Conservation (phyloP, 192 early-diverging fungal species). For the Obelidium mucronatum region DNA sequence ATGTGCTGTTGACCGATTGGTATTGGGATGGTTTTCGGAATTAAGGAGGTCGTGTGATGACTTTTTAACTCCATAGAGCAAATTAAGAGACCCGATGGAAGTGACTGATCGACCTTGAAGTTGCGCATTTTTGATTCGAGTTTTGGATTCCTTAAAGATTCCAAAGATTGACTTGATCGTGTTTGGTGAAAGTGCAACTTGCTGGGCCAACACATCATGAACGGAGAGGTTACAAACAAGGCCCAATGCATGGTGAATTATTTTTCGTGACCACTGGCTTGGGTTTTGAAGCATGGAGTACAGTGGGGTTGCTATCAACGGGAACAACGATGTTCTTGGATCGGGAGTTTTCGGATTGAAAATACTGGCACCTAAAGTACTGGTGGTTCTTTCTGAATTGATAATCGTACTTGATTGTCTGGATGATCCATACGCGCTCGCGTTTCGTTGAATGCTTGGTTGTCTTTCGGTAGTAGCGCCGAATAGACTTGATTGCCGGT, state of each 20-base stretch:
- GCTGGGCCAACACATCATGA: conserved; percentile 20
- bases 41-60: too few species aligned
- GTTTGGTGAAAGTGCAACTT: background rate
- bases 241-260: conserved; percentile 4
- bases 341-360: background rate
- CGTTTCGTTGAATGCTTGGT: too few species aligned
- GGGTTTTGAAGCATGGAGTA: background rate
- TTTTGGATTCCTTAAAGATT: background rate
- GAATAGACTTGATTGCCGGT: too few species aligned
- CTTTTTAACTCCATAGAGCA: too few species aligned
- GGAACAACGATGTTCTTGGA: background rate
- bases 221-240: conserved; percentile 24
- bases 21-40: too few species aligned
- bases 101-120: too few species aligned
- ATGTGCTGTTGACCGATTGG: too few species aligned
- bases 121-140: background rate
- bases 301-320: background rate
- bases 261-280: background rate
- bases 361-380: too few species aligned
- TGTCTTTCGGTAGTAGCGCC: too few species aligned
- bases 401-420: background rate
- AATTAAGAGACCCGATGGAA: too few species aligned
- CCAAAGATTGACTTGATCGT: conserved; percentile 13
- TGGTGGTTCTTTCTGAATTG: background rate
- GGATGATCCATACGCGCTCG: too few species aligned